Evolutionary conservation across 1,284 basidiomycete species (phyloP).

Genomic region (Malassezia nana): DNA sequence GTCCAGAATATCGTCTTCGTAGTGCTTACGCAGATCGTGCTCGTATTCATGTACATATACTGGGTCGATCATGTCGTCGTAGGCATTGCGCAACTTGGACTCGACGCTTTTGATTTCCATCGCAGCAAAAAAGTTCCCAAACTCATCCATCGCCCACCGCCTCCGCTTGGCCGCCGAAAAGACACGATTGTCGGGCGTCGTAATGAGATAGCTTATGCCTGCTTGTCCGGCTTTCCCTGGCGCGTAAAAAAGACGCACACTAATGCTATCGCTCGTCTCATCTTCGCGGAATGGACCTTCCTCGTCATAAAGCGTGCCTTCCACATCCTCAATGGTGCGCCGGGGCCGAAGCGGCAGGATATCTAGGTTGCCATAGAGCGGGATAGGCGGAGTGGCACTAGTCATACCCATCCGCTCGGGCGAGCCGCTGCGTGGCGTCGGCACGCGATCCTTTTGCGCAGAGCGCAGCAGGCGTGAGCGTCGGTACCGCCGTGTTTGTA

Average conservation of each 20-base stretch:
- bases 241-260: slow-evolving; percentile 36
- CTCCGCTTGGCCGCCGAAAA: slow-evolving; percentile 43
- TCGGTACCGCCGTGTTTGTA: slow-evolving; percentile 4
- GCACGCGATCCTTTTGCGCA: slow-evolving; percentile 2
- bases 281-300: slow-evolving; percentile 41
- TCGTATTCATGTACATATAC: slow-evolving; percentile 25
- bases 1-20: slow-evolving; percentile 35
- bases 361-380: slow-evolving; percentile 10
- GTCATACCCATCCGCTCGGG: background rate
- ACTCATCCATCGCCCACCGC: slow-evolving; percentile 44
- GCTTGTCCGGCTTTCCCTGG: background rate
- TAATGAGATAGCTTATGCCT: slow-evolving; percentile 36
- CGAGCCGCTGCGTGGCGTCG: background rate
- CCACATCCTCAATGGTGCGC: slow-evolving; percentile 30
- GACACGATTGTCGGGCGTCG: slow-evolving; percentile 46
- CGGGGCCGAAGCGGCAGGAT: slow-evolving; percentile 26
- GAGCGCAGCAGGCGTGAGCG: slow-evolving; percentile 6
- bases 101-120: slow-evolving; percentile 47
- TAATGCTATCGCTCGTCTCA: slow-evolving; percentile 39
- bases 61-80: slow-evolving; percentile 19
- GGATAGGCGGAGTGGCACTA: background rate
- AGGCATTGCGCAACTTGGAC: slow-evolving; percentile 32
- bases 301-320: slow-evolving; percentile 44
- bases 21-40: slow-evolving; percentile 24
- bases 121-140: slow-evolving; percentile 42